Evolutionary conservation across 108 stramenopile genomes (phyloP).

Genomic region (Cyclotella baltica): DNA sequence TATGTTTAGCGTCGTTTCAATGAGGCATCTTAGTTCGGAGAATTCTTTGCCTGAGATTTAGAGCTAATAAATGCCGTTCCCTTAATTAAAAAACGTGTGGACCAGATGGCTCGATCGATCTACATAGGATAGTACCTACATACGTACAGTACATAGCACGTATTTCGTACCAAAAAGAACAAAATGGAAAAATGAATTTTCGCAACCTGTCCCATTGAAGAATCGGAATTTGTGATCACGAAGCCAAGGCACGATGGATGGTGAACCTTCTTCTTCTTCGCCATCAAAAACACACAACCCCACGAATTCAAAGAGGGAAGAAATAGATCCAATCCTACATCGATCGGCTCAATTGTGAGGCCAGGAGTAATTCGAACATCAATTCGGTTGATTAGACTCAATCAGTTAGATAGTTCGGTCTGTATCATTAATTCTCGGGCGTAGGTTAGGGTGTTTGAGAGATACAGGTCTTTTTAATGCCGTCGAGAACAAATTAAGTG

Average conservation of each 20-base stretch:
- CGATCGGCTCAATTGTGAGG: slow-evolving; percentile 18
- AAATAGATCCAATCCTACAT: no score
- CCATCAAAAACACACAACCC: background rate
- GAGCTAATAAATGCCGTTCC: background rate
- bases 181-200: slow-evolving; percentile 5
- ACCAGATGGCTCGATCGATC: background rate
- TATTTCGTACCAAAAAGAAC: background rate
- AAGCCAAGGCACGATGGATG: background rate
- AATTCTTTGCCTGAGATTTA: background rate
- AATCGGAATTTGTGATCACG: slow-evolving; percentile 15
- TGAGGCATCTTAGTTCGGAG: no score
- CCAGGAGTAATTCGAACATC: slow-evolving; percentile 9
- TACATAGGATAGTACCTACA: background rate
- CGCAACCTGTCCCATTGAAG: background rate
- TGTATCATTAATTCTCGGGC: no score
- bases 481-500: no score
- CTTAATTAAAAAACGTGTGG: slow-evolving; percentile 20
- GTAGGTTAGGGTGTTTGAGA: no score
- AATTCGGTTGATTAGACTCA: background rate
- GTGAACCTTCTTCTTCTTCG: background rate
- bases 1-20: background rate
- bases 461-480: no score
- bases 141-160: slow-evolving; percentile 9
- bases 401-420: no score
- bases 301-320: background rate